Conservation (phyloP, 352 stramenopile species). For the Phytophthora palmivora region DNA sequence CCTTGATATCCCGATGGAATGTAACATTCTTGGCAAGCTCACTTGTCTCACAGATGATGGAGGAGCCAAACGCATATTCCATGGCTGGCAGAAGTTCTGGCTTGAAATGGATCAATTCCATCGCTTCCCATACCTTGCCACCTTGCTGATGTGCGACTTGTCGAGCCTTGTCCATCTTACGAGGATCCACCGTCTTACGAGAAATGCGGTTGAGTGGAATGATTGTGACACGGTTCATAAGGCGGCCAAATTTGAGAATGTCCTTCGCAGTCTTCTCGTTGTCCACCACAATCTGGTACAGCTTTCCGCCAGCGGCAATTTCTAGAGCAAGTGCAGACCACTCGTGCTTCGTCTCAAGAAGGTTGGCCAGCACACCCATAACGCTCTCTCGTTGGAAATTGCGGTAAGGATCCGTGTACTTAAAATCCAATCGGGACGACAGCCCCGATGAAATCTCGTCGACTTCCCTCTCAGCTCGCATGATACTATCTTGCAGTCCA, state of each 20-base stretch:
- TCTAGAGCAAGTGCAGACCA: slow-evolving; percentile 96
- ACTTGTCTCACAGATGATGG: slow-evolving; percentile 97
- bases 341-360: slow-evolving; percentile 95
- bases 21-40: slow-evolving; percentile 91
- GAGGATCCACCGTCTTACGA: slow-evolving; percentile 70
- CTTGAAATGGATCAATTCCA: slow-evolving; percentile 98
- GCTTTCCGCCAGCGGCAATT: slow-evolving; percentile 97
- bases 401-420: slow-evolving; percentile 95
- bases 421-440: slow-evolving; percentile 96
- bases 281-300: slow-evolving; percentile 99
- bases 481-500: slow-evolving; percentile 70
- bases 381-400: slow-evolving; percentile 97
- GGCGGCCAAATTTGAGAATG: slow-evolving; percentile 96
- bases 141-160: slow-evolving; percentile 90
- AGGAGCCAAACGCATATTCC: slow-evolving; percentile 98
- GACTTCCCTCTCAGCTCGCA: slow-evolving; percentile 83
- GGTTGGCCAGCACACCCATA: slow-evolving; percentile 97
- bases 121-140: slow-evolving; percentile 92
- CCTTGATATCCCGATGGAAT: slow-evolving; percentile 93
- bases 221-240: slow-evolving; percentile 97
- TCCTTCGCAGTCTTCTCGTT: slow-evolving; percentile 98
- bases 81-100: slow-evolving; percentile 95
- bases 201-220: slow-evolving; percentile 99
- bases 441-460: slow-evolving; percentile 94
- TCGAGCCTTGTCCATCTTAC: slow-evolving; percentile 83